A percentile compares a stretch with the other conserved stretches of the same genome.
These are phyloP conservation scores for Uronychia binucleata DNA, from an alignment of 73 alveolate genomes.

Conservation along the genomic window DNA sequence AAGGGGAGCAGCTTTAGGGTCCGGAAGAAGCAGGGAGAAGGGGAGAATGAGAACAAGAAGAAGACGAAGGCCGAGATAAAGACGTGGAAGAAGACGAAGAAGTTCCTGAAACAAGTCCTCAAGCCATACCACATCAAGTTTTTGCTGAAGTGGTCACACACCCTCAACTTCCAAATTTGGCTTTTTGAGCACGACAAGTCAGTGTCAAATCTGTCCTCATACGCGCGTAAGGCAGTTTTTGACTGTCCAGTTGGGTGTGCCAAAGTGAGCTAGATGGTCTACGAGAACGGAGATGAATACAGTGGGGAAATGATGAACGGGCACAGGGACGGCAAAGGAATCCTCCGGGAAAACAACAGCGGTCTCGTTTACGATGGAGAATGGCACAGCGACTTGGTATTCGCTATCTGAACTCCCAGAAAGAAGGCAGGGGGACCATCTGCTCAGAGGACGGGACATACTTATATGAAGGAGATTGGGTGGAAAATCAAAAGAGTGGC, in stretches of 20 bases:
- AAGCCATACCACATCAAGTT: too few relatives aligned
- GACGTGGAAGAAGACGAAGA: background rate
- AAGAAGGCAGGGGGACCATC: background rate
- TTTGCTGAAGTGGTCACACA: background rate
- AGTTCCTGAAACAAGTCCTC: background rate
- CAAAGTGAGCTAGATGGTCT: background rate
- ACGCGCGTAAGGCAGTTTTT: background rate
- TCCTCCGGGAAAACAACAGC: background rate
- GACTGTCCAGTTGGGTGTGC: background rate
- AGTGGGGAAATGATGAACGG: background rate
- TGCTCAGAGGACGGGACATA: background rate
- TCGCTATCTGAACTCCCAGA: background rate
- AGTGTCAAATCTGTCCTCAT: background rate
- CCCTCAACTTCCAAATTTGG: background rate
- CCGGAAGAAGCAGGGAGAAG: too few relatives aligned
- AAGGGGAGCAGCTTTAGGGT: too few relatives aligned
- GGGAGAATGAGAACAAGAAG: background rate
- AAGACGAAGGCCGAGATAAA: background rate
- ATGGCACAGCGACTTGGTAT: background rate
- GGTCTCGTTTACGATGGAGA: background rate
- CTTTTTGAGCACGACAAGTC: background rate
- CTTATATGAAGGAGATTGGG: background rate
- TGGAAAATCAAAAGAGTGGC: background rate
- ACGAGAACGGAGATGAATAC: background rate
- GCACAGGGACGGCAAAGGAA: background rate